Base-by-base conservation (phyloP, 2,329 filamentous ascomycete genomes). In the Pseudogymnoascus sp. region DNA sequence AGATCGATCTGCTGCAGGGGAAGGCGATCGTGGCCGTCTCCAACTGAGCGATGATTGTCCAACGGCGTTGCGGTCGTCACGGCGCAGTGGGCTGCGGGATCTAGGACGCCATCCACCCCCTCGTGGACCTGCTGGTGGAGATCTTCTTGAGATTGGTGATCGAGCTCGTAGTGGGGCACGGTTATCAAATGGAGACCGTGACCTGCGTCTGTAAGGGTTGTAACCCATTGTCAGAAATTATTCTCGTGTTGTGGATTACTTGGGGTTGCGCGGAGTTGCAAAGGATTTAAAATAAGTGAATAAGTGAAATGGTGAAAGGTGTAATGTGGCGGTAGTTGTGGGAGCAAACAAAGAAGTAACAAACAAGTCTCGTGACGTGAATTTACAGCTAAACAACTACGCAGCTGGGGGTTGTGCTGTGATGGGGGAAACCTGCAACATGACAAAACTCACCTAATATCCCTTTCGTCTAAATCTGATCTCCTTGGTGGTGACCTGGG, bases 1-100 rank as follows among this genome's bases (percentile, higher is more conserved):
- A 41, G 77, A 75, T 59, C 80, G 77, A 39, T 77, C 78, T 35
- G 78, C 78, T 41, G 72, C 71, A 33, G 77, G 77, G 39, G 76
- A 60, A 21, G 61, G 61, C 35, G 57, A 60, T n/a, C 59, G 65
- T 13, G 26, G 44, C 11, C 79, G 79, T 66, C 79, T 77, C 78
- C 78, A 80, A 57, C 75, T 78, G 61, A 80, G 77, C 17, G 79
- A 76, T 39, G 74, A 71, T 66, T 66, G 68, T 60, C 77, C 73
- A 40, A 73, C 70, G 8, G 64, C 63, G 60, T 75, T 71, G 35
- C 79, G 77, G 63, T 79, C 75, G 63, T 76, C 77, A 67, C 80
- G 75, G 50, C 79, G 78, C 41, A 77, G 75, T 59, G 81, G 81
- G 62, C 80, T 85, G 64, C 79, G 78, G 39, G 82, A 81, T 54